These are phyloP conservation scores for Nematodospora anomalae DNA, from an alignment of 1,139 yeast species.

Conservation along the genomic window DNA sequence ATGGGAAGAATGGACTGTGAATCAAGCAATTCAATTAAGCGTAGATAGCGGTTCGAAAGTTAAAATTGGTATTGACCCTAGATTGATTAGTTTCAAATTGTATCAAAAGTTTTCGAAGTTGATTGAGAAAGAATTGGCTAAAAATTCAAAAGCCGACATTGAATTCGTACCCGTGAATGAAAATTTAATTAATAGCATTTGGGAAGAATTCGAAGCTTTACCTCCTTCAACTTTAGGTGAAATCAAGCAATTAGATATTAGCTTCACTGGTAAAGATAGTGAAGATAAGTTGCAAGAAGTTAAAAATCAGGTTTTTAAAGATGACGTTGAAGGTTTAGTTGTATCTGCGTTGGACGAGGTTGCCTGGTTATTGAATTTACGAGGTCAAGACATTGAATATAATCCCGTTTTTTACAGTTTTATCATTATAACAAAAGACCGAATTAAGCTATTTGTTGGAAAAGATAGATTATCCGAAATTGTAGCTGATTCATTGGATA, in stretches of 20 bases:
- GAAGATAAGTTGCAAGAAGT: conserved; percentile 48
- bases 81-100: conserved; percentile 54
- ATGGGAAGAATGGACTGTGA: conserved; percentile 86
- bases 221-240: conserved; percentile 45
- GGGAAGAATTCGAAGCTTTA: conserved; percentile 55
- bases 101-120: conserved; percentile 28
- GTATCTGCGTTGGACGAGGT: conserved; percentile 79
- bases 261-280: conserved; percentile 51
- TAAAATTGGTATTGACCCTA: conserved; percentile 57
- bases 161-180: conserved; percentile 62
- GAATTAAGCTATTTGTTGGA: conserved; percentile 54
- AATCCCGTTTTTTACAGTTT: conserved; percentile 92
- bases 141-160: conserved; percentile 42
- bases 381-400: conserved; percentile 76
- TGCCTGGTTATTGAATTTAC: conserved; percentile 87
- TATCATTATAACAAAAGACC: conserved; percentile 55
- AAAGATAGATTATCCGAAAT: conserved; percentile 29
- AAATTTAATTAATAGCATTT: conserved; percentile 75
- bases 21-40: conserved; percentile 56
- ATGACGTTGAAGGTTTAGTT: conserved; percentile 49
- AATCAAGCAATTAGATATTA: conserved; percentile 44
- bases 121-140: conserved; percentile 22
- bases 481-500: conserved; percentile 32
- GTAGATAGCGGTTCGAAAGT: conserved; percentile 44
- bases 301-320: conserved; percentile 40